Evolutionary conservation across 2,329 filamentous ascomycete genomes (phyloP).

Genomic region (Beauveria scarabaeidicola): DNA sequence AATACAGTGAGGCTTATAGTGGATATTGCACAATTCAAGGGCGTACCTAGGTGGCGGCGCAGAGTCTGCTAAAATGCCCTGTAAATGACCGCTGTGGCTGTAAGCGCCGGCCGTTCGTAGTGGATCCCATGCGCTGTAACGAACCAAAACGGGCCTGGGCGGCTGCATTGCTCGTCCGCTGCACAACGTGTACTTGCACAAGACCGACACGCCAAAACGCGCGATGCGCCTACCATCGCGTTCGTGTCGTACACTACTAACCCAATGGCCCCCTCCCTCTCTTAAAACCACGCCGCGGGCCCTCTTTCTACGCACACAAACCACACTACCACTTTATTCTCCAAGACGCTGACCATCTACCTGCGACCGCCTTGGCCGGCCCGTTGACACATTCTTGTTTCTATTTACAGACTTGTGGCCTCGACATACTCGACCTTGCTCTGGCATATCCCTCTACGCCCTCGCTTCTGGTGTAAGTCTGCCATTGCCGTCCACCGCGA

Average conservation of each 20-base stretch:
- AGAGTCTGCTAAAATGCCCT: neutral
- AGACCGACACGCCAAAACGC: constrained; percentile 11
- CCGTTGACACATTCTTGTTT: constrained; percentile 3
- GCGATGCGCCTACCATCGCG: constrained; percentile 9
- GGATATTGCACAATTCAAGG: constrained; percentile 6
- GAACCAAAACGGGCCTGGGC: neutral
- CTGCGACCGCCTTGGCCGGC: constrained; percentile 12
- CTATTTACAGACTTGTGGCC: constrained; percentile 6
- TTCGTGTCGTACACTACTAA: constrained; percentile 6
- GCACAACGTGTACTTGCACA: neutral
- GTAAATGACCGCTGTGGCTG: neutral
- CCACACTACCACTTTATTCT: neutral
- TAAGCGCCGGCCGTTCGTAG: constrained; percentile 1
- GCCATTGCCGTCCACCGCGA: neutral
- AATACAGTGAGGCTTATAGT: neutral
- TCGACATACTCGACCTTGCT: constrained; percentile 1
- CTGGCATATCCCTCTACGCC: neutral
- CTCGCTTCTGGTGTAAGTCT: constrained; percentile 6
- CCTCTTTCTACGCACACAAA: constrained; percentile 8
- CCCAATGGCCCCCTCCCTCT: constrained; percentile 2
- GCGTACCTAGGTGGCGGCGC: neutral
- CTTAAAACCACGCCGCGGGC: constrained; percentile 9
- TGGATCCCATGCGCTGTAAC: neutral
- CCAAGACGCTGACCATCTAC: neutral
- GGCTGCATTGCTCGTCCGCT: neutral